Base-by-base conservation (phyloP, 1,284 basidiomycete genomes). In the Malassezia dermatis region DNA sequence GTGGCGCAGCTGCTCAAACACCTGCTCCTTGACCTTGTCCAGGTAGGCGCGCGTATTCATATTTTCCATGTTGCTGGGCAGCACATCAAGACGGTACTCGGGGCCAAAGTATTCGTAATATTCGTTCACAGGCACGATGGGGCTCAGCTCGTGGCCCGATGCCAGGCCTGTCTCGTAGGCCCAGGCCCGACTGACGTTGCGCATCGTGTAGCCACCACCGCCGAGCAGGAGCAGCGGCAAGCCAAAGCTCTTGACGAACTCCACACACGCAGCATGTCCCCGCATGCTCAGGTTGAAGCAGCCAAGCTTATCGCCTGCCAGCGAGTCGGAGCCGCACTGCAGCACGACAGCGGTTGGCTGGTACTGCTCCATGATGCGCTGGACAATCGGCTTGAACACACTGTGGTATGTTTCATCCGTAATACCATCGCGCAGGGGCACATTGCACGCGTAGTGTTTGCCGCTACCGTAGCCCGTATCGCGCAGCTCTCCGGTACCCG, bases 101-200 rank as follows among this genome's bases (percentile, higher is more conserved):
- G 94, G 94, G 0, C 94, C 94, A 75, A 96, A 98, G 77, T 98
- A 98, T 75, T 98, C 93, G 75, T 94, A 96, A 77, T 98, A 74
- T 48, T 74, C 71, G 50, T 73, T 74, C 24, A 74, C 71, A 0
- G 71, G 71, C 40, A 74, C 77, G 89, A 89, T 83, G 63, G 84
- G 80, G 43, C 84, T 86, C 7, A 98, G 81, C 74, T 96, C 89
- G 23, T 94, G 87, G 10, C 94, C 94, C 11, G 91, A 90, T 5
- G 93, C 94, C 31, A 98, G 77, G 15, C 94, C 94, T 1, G 94
- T 99, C 77, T 99, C 94, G 73, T 84, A 98, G 15, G 94, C 93
- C 94, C 94, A 99, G 8, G 88, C 88, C 45, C 94, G 82, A 62
- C 87, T 89, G 58, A 96, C 94, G 60, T 95, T 95, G 46, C 93